Evolutionary conservation across 2,329 filamentous ascomycete genomes (phyloP).

Genomic region (Colletotrichum lupini): DNA sequence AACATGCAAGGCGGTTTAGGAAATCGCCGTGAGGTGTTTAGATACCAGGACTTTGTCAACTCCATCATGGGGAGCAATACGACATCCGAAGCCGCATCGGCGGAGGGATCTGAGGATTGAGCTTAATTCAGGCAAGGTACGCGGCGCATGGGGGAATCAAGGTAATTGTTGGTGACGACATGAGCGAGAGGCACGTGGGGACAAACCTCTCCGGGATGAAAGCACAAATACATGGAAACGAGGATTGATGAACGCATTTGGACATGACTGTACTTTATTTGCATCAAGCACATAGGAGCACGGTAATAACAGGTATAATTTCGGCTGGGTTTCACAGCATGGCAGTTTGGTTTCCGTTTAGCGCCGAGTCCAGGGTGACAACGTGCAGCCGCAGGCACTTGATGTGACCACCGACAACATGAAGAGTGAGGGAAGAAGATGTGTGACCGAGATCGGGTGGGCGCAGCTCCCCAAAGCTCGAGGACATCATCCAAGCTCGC

Average conservation of each 20-base stretch:
- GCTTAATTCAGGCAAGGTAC: neutral
- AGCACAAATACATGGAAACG: conserved; percentile 22
- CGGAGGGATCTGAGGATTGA: conserved; percentile 40
- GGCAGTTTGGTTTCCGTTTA: neutral
- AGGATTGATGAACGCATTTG: conserved; percentile 22
- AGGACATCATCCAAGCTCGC: neutral
- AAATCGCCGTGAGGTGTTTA: conserved; percentile 88
- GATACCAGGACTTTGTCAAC: conserved; percentile 91
- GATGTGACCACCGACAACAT: neutral
- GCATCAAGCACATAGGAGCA: conserved; percentile 6
- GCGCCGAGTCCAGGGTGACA: neutral
- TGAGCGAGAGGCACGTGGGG: conserved; percentile 14
- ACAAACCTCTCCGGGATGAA: conserved; percentile 16
- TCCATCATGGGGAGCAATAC: conserved; percentile 69
- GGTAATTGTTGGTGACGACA: conserved; percentile 19
- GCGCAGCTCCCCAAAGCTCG: neutral
- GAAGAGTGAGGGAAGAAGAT: neutral
- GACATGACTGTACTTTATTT: conserved; percentile 29
- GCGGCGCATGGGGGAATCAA: conserved; percentile 9
- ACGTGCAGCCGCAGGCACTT: neutral
- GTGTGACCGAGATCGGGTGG: neutral
- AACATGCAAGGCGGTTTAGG: conserved; percentile 62
- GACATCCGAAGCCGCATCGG: conserved; percentile 45
- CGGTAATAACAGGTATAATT: conserved; percentile 18
- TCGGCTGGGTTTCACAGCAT: conserved; percentile 26